Conservation (phyloP, 306 rosid species). For the Rosa multiflora region DNA sequence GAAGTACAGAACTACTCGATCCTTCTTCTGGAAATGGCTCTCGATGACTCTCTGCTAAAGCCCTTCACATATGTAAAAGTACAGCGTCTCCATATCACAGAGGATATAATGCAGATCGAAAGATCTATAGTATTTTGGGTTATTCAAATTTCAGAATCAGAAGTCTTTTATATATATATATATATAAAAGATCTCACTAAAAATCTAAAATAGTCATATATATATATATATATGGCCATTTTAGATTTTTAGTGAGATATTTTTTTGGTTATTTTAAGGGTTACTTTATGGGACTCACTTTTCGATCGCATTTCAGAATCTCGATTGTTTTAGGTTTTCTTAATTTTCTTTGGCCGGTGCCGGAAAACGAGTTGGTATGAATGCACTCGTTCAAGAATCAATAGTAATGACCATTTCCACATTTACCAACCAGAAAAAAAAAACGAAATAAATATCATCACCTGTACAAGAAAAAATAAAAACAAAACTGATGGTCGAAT, state of each 20-base stretch:
- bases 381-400: background rate
- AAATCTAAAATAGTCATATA: no score
- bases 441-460: background rate
- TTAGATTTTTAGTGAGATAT: no score
- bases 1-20: background rate
- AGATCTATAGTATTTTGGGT: no score
- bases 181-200: no score
- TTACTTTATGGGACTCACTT: no score
- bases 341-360: background rate
- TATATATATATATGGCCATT: no score
- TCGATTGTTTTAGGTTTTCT: background rate
- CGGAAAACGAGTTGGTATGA: background rate
- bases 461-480: background rate
- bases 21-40: background rate
- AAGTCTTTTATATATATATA: no score
- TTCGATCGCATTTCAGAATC: no score
- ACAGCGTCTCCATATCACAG: no score
- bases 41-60: background rate
- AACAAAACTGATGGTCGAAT: background rate
- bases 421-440: background rate
- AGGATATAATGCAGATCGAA: no score
- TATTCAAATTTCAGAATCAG: no score
- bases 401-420: background rate
- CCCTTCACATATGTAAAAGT: background rate
- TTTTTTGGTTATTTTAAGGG: no score